phyloP scores from a whole-genome alignment of 495 filamentous ascomycete genomes.

The Aspergillus diversus region DNA sequence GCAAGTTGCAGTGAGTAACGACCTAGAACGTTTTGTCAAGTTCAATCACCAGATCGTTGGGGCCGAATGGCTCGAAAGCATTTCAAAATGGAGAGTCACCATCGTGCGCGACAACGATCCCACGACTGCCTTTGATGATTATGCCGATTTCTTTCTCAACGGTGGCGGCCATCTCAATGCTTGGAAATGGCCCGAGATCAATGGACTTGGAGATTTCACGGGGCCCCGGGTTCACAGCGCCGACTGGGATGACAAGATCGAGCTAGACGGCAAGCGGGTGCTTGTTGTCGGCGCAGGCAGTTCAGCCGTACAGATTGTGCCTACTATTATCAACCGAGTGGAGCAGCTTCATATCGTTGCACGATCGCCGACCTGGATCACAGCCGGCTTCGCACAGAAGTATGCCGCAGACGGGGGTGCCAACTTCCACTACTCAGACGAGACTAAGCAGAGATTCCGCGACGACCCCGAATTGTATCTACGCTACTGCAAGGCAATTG shows the following conservation, averaged over 20 bases:
- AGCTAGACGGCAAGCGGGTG: neutral
- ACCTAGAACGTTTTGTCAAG: neutral
- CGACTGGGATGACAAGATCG: neutral
- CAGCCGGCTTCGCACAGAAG: neutral
- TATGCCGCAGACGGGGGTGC: neutral
- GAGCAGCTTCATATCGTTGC: neutral
- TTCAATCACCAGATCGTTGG: slow-evolving; percentile 2
- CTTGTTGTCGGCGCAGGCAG: neutral
- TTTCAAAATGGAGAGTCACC: neutral
- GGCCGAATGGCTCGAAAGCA: neutral
- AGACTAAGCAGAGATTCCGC: neutral
- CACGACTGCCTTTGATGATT: neutral
- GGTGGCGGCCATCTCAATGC: neutral
- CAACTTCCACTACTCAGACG: neutral
- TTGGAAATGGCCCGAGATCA: neutral
- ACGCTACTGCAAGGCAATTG: neutral
- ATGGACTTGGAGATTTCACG: neutral
- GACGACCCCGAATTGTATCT: neutral
- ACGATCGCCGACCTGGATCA: neutral
- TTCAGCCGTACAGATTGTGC: neutral
- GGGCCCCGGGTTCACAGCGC: neutral
- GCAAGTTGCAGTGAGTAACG: neutral
- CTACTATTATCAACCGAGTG: neutral
- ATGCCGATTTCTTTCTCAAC: neutral
- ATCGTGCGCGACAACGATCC: neutral